Base-by-base conservation (phyloP, 2,329 filamentous ascomycete genomes). In the Dryadomyces quercus-mongolicae region DNA sequence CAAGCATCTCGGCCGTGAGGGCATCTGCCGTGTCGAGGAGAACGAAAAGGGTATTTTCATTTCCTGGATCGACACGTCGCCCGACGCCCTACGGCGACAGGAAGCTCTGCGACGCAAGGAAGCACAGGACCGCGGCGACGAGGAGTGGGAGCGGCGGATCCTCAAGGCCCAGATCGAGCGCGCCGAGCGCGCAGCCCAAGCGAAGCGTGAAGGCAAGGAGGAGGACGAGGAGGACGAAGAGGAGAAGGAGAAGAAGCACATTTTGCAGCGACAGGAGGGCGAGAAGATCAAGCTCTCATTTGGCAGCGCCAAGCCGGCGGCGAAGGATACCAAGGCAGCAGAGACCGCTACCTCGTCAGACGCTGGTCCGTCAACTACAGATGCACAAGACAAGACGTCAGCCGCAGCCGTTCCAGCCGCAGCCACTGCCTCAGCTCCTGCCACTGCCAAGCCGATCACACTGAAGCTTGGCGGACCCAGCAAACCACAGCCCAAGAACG, bases 1-100 rank as follows among this genome's bases (percentile, higher is more conserved):
- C 15, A 95, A 95, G 65, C 74, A 88, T 63, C 71, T 98, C 1
- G 91, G 92, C 0, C 74, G 86, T 21, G 90, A 97, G 67, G 88
- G 92, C 0, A 82, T 96, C 48, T 95, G 88, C 62, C 76, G 88
- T 34, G 91, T 97, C 0, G 90, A 97, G 68, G 92, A 97, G 67
- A 88, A 84, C 44, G 81, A 82, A 6, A 92, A 95, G 67, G 93
- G 88, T 0, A 63, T 97, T 44, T 86, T 90, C 63, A 83, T 98
- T 53, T 77, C 85, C 1, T 98, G 91, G 88, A 84, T 96, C 55
- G 92, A 98, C 64, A 89, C 92, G 62, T 91, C 85, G 40, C 88
- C 90, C 0, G 92, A 95, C 54, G 88, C 90, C 1, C 70, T 97
- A 59, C 76, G 81, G 61, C 74, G 91, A 51, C 81, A 88, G 58